Percentiles rank a stretch among this genome's conserved stretches.
phyloP scores from a whole-genome alignment of 352 stramenopile species.

The Aphanomyces invadans region DNA sequence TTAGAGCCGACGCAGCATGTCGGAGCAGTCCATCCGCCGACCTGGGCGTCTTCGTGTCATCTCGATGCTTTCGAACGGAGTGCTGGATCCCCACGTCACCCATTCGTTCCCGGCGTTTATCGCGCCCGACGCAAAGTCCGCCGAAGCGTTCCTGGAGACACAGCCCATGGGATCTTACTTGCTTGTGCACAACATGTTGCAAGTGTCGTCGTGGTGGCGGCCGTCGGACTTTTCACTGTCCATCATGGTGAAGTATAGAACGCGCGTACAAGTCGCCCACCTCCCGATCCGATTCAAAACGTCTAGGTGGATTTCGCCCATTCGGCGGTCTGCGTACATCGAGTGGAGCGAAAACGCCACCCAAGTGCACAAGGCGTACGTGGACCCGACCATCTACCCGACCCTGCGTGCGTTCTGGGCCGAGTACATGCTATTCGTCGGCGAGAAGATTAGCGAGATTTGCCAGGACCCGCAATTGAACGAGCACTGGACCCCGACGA shows the following conservation, averaged over 20 bases:
- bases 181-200: neutral
- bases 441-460: constrained; percentile 14
- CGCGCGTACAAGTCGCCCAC: neutral
- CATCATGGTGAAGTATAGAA: constrained; percentile 7
- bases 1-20: neutral
- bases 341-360: neutral
- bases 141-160: neutral
- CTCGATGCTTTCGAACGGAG: neutral
- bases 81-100: constrained; percentile 4
- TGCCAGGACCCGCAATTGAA: constrained; percentile 6
- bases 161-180: constrained; percentile 20
- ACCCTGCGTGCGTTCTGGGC: neutral
- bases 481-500: neutral
- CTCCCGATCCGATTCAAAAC: neutral
- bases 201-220: neutral
- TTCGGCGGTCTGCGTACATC: neutral
- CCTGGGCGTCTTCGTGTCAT: constrained; percentile 3
- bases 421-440: constrained; percentile 7
- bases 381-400: neutral
- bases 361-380: neutral
- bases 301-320: neutral
- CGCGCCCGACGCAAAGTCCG: neutral
- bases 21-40: neutral
- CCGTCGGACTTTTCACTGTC: neutral
- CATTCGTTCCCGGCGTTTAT: constrained; percentile 6